Conservation (phyloP, 345 rosid species). For the Luvunga scandens region DNA sequence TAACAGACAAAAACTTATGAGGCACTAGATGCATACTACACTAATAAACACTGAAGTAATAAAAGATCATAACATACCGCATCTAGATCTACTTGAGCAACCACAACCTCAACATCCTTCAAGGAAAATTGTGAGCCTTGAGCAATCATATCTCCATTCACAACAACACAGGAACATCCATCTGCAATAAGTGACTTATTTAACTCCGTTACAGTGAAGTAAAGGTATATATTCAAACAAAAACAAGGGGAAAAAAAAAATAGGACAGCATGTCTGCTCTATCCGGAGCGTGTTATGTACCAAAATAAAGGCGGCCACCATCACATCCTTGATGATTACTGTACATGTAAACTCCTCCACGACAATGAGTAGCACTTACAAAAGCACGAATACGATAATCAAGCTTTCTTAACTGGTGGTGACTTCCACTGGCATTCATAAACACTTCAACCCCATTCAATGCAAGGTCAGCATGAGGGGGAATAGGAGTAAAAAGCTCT, state of each 20-base stretch:
- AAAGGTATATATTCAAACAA: neutral
- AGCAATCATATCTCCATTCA: constrained; percentile 81
- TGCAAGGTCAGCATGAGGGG: constrained; percentile 97
- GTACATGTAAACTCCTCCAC: constrained; percentile 96
- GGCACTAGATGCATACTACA: neutral
- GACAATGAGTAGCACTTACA: constrained; percentile 73
- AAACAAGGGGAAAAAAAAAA: neutral
- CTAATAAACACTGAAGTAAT: neutral
- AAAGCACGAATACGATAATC: constrained; percentile 73
- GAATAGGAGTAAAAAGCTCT: constrained; percentile 77
- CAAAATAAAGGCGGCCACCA: constrained; percentile 90
- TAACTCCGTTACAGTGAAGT: neutral
- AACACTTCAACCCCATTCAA: constrained; percentile 93
- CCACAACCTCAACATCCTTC: constrained; percentile 85
- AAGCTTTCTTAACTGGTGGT: constrained; percentile 83
- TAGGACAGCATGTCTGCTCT: neutral
- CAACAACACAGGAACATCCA: constrained; percentile 83
- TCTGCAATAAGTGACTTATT: constrained; percentile 36
- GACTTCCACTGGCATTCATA: constrained; percentile 98
- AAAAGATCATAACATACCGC: constrained; percentile 50
- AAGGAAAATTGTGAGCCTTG: constrained; percentile 94
- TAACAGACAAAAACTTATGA: neutral
- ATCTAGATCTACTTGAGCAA: constrained; percentile 87
- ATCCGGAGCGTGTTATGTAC: constrained; percentile 29
- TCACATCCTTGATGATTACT: constrained; percentile 99